Percentiles rank a stretch among this genome's conserved stretches.
Evolutionary conservation across 306 rosid species (phyloP).

Genomic region (Lithocarpus polystachyus): DNA sequence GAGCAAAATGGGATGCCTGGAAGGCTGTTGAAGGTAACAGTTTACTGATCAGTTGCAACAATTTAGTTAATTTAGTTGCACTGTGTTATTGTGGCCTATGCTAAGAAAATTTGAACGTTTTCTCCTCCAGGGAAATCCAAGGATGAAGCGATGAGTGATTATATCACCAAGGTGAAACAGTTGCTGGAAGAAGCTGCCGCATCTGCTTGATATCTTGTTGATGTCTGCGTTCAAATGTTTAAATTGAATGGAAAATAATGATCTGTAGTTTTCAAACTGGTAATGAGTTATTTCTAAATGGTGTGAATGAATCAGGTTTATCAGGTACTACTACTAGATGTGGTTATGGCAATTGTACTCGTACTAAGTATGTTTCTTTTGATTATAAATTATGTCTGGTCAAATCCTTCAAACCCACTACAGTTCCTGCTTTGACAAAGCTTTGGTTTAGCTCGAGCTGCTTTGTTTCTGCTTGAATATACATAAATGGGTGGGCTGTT

Average conservation of each 20-base stretch:
- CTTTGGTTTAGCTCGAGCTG: background rate
- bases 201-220: slow-evolving; percentile 36
- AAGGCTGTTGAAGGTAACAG: slow-evolving; percentile 81
- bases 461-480: background rate
- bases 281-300: slow-evolving; percentile 21
- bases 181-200: slow-evolving; percentile 67
- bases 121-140: slow-evolving; percentile 68
- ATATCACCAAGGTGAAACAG: slow-evolving; percentile 92
- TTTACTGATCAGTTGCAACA: background rate
- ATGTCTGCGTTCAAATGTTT: slow-evolving; percentile 15
- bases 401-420: background rate
- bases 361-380: background rate
- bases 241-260: slow-evolving; percentile 31
- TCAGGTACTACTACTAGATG: background rate
- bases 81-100: background rate
- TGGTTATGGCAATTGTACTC: slow-evolving; percentile 9
- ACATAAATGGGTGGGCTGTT: too few species aligned
- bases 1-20: slow-evolving; percentile 99
- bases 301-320: slow-evolving; percentile 21
- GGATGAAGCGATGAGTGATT: slow-evolving; percentile 86
- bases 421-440: background rate
- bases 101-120: background rate
- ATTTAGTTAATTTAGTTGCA: background rate
- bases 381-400: background rate
- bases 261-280: slow-evolving; percentile 20